A percentile compares a stretch with the other conserved stretches of the same genome.
Evolutionary conservation across 371 early-diverging fungal species (phyloP).

Genomic region (Conidiobolus incongruus): DNA sequence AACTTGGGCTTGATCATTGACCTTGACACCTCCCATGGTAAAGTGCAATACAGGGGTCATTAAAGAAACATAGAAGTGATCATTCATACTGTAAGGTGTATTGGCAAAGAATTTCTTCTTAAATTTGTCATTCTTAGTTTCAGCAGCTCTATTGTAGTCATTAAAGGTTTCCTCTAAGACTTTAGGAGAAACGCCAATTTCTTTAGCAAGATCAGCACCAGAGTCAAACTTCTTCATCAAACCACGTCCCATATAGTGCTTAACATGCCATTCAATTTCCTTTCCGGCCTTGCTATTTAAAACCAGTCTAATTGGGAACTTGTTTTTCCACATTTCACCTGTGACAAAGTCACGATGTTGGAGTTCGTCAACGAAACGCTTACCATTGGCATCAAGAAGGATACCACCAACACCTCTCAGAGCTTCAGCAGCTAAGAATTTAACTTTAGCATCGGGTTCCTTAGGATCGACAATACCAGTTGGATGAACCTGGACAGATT

Average conservation of each 20-base stretch:
- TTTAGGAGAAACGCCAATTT: slow-evolving; percentile 43
- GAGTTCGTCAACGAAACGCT: slow-evolving; percentile 87
- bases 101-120: slow-evolving; percentile 85
- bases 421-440: slow-evolving; percentile 88
- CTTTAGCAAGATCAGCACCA: slow-evolving; percentile 56
- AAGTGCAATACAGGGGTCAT: slow-evolving; percentile 89
- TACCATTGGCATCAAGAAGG: slow-evolving; percentile 55
- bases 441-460: slow-evolving; percentile 69
- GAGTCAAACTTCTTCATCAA: slow-evolving; percentile 57
- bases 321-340: slow-evolving; percentile 54
- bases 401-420: slow-evolving; percentile 91
- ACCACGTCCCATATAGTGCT: slow-evolving; percentile 80
- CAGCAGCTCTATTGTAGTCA: slow-evolving; percentile 58
- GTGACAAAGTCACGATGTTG: slow-evolving; percentile 73
- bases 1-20: slow-evolving; percentile 55
- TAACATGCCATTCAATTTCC: slow-evolving; percentile 87
- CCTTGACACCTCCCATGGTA: slow-evolving; percentile 92
- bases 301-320: slow-evolving; percentile 68
- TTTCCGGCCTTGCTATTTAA: slow-evolving; percentile 66
- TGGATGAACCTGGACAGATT: slow-evolving; percentile 93
- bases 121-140: slow-evolving; percentile 51
- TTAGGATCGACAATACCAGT: slow-evolving; percentile 84
- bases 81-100: slow-evolving; percentile 40
- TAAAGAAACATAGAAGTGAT: slow-evolving; percentile 59
- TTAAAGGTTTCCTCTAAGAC: slow-evolving; percentile 52